phyloP scores from a whole-genome alignment of 108 stramenopile species.

The Cyclotella baltica region DNA sequence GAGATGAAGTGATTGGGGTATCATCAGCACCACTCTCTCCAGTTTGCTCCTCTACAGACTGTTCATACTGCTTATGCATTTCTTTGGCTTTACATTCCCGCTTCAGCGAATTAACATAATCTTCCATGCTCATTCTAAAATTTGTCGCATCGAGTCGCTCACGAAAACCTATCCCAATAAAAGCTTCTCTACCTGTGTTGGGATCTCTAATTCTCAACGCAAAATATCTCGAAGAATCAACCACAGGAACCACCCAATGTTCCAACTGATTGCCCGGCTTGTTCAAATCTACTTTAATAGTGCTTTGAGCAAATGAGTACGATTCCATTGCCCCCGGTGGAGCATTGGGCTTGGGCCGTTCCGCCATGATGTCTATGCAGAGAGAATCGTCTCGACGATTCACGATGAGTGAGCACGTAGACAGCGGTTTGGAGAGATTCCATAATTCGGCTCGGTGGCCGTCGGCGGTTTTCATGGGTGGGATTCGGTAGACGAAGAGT shows the following conservation, averaged over 20 bases:
- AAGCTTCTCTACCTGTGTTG: slow-evolving; percentile 68
- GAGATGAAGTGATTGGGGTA: slow-evolving; percentile 38
- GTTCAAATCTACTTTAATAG: slow-evolving; percentile 24
- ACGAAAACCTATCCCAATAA: slow-evolving; percentile 85
- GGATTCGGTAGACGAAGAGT: slow-evolving; percentile 83
- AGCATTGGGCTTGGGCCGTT: slow-evolving; percentile 39
- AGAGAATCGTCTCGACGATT: slow-evolving; percentile 41
- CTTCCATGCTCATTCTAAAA: slow-evolving; percentile 76
- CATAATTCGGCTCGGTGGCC: slow-evolving; percentile 86
- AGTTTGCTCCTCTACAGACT: slow-evolving; percentile 17
- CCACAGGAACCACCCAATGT: slow-evolving; percentile 77
- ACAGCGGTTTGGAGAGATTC: slow-evolving; percentile 75
- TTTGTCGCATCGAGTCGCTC: slow-evolving; percentile 85
- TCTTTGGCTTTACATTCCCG: slow-evolving; percentile 56
- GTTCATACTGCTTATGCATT: slow-evolving; percentile 47
- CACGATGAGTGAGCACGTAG: slow-evolving; percentile 63
- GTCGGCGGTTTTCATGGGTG: slow-evolving; percentile 67
- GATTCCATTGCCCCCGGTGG: slow-evolving; percentile 43
- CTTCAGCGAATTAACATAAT: slow-evolving; percentile 59
- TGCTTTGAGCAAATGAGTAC: slow-evolving; percentile 55
- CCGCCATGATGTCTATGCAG: slow-evolving; percentile 50
- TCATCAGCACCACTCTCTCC: not conserved
- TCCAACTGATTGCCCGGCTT: slow-evolving; percentile 54
- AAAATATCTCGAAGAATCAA: slow-evolving; percentile 86
- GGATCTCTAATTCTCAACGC: slow-evolving; percentile 77